Conservation (phyloP, 2,329 filamentous ascomycete species). For the Aspergillus unguis region DNA sequence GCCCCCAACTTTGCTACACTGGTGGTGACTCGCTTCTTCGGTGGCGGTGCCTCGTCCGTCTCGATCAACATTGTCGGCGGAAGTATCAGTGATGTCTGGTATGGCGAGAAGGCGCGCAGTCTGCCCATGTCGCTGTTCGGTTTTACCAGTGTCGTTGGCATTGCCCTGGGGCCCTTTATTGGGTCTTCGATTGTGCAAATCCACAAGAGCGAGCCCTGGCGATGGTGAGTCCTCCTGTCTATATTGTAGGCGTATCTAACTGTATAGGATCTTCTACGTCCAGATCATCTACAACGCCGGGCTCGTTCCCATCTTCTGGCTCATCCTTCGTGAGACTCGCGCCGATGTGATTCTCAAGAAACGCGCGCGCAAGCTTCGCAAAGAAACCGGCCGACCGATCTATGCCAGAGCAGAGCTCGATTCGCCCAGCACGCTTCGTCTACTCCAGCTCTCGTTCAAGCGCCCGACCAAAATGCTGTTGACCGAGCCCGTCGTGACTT, state of each 20-base stretch:
- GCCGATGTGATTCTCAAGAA: constrained; percentile 41
- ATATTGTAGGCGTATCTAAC: background rate
- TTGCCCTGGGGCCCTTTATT: constrained; percentile 46
- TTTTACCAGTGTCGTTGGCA: constrained; percentile 42
- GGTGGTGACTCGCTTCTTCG: constrained; percentile 44
- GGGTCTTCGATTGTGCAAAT: constrained; percentile 40
- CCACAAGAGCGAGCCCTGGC: constrained; percentile 34
- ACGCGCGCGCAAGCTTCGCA: constrained; percentile 40
- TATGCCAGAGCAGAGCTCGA: constrained; percentile 27
- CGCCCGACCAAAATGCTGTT: constrained; percentile 39
- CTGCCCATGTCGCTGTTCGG: constrained; percentile 45
- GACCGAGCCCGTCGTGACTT: constrained; percentile 43
- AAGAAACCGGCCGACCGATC: constrained; percentile 30
- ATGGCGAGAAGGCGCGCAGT: constrained; percentile 37
- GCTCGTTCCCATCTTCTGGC: constrained; percentile 40
- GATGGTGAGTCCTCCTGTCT: constrained; percentile 29
- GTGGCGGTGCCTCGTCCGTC: constrained; percentile 43
- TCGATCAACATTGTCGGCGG: constrained; percentile 42
- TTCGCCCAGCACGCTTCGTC: background rate
- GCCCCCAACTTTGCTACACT: constrained; percentile 47
- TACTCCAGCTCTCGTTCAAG: constrained; percentile 40
- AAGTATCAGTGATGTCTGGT: constrained; percentile 38
- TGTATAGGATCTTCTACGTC: constrained; percentile 43
- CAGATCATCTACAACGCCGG: constrained; percentile 46
- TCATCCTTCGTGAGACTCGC: constrained; percentile 43